Conservation (phyloP, 2,329 filamentous ascomycete genomes). For the Cryphonectria parasitica region DNA sequence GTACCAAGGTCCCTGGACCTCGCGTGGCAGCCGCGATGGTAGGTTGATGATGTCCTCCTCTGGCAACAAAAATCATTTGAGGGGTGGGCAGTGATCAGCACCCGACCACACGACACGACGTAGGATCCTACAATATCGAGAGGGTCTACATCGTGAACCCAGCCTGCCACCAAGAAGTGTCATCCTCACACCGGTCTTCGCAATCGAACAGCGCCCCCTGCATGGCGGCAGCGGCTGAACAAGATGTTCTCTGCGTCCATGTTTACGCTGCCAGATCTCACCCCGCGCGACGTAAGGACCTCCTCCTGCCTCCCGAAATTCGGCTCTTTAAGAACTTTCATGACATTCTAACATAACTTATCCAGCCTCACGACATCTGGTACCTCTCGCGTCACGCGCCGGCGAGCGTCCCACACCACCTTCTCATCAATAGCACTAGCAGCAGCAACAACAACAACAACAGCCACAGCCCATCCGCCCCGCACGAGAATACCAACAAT, state of each 20-base stretch:
- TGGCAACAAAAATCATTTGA: background rate
- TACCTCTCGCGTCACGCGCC: constrained; percentile 67
- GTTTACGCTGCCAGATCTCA: constrained; percentile 66
- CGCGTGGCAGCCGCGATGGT: constrained; percentile 9
- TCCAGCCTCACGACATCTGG: constrained; percentile 73
- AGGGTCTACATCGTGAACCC: background rate
- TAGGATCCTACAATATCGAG: background rate
- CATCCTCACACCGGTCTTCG: background rate
- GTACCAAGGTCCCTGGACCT: background rate
- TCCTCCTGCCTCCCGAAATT: background rate
- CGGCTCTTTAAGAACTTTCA: background rate
- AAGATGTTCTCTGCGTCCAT: constrained; percentile 64
- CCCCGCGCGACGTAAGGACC: constrained; percentile 68
- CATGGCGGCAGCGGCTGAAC: constrained; percentile 18
- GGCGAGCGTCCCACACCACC: constrained; percentile 29
- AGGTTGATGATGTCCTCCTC: background rate
- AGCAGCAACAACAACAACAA: constrained; percentile 22
- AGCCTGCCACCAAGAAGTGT: too few species aligned
- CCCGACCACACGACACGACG: background rate
- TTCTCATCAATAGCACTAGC: constrained; percentile 32
- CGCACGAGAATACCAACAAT: constrained; percentile 19
- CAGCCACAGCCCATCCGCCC: constrained; percentile 30
- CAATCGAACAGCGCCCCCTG: background rate
- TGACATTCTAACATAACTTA: constrained; percentile 30
- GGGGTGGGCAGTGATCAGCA: background rate